A percentile compares a stretch with the other conserved stretches of the same genome.
Conservation (phyloP, 2,329 filamentous ascomycete genomes). For the Alternaria longipes region DNA sequence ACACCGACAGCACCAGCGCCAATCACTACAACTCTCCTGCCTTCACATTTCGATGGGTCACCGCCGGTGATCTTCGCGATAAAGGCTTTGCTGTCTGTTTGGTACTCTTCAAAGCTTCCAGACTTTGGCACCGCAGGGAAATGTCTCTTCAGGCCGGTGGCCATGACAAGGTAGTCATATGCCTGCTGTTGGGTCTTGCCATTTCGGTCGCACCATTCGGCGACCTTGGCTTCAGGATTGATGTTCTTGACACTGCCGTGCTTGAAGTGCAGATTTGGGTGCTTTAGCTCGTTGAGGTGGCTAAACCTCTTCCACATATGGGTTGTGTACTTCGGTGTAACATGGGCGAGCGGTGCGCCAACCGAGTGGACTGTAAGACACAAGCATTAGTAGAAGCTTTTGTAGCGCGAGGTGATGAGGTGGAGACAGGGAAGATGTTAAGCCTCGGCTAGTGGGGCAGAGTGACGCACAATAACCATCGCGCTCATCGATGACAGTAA, state of each 20-base stretch:
- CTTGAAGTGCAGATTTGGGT: constrained; percentile 69
- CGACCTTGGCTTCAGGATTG: constrained; percentile 67
- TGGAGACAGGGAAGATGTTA: constrained; percentile 9
- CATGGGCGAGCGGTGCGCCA: constrained; percentile 76
- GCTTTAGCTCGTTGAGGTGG: constrained; percentile 72
- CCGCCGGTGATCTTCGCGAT: constrained; percentile 57
- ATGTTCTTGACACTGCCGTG: constrained; percentile 71
- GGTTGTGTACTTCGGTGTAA: constrained; percentile 68
- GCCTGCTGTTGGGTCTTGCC: constrained; percentile 55
- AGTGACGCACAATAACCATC: constrained; percentile 77
- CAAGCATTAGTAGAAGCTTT: constrained; percentile 27
- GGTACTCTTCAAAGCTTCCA: constrained; percentile 67
- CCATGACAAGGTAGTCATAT: constrained; percentile 81
- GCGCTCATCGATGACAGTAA: constrained; percentile 80
- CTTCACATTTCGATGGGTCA: constrained; percentile 35
- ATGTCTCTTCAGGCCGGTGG: constrained; percentile 72
- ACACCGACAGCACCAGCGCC: constrained; percentile 82
- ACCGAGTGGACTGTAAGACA: constrained; percentile 72
- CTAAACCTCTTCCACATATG: constrained; percentile 76
- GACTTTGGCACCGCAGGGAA: constrained; percentile 79
- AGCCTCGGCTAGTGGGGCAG: constrained; percentile 31
- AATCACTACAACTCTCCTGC: constrained; percentile 71
- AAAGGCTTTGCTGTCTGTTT: constrained; percentile 69
- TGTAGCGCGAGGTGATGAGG: constrained; percentile 18
- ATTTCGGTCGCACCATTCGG: constrained; percentile 62